These are phyloP conservation scores for Antarctomyces pellizariae DNA, from an alignment of 495 filamentous ascomycete species.

Conservation along the genomic window DNA sequence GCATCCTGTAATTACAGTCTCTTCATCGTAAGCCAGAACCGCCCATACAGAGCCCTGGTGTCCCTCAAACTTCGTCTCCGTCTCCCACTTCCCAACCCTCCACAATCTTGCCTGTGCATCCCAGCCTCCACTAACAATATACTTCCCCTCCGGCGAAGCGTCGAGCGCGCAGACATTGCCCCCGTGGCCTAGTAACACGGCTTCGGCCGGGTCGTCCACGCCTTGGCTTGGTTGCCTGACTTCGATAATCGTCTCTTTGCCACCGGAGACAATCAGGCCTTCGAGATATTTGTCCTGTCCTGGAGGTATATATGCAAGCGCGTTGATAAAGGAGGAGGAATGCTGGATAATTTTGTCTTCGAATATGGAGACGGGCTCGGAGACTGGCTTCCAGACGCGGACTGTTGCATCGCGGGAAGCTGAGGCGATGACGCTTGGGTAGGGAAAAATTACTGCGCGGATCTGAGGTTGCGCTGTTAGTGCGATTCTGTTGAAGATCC, in stretches of 20 bases:
- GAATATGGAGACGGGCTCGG: slow-evolving; percentile 40
- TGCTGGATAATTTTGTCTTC: slow-evolving; percentile 55
- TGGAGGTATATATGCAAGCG: slow-evolving; percentile 52
- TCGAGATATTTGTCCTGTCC: slow-evolving; percentile 45
- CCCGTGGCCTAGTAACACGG: slow-evolving; percentile 63
- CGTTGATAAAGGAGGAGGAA: slow-evolving; percentile 64
- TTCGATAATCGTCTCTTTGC: slow-evolving; percentile 82
- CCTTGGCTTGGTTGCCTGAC: slow-evolving; percentile 40
- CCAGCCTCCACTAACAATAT: slow-evolving; percentile 87
- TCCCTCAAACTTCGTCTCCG: slow-evolving; percentile 41
- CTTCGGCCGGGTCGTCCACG: slow-evolving; percentile 53
- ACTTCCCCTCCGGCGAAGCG: slow-evolving; percentile 39
- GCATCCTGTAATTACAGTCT: slow-evolving; percentile 71
- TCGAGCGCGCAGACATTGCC: slow-evolving; percentile 77
- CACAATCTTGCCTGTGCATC: slow-evolving; percentile 67
- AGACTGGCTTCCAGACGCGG: slow-evolving; percentile 52
- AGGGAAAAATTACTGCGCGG: slow-evolving; percentile 63
- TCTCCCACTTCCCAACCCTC: slow-evolving; percentile 54
- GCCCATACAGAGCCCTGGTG: slow-evolving; percentile 75
- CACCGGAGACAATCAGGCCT: slow-evolving; percentile 67
- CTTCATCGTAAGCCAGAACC: slow-evolving; percentile 58
- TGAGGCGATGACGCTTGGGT: slow-evolving; percentile 47
- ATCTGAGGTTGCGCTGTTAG: slow-evolving; percentile 33
- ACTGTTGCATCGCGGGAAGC: slow-evolving; percentile 83
- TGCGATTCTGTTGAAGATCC: slow-evolving; percentile 6